Evolutionary conservation across 768 basidiomycete genomes (phyloP).

Genomic region (Mycena vitilis): DNA sequence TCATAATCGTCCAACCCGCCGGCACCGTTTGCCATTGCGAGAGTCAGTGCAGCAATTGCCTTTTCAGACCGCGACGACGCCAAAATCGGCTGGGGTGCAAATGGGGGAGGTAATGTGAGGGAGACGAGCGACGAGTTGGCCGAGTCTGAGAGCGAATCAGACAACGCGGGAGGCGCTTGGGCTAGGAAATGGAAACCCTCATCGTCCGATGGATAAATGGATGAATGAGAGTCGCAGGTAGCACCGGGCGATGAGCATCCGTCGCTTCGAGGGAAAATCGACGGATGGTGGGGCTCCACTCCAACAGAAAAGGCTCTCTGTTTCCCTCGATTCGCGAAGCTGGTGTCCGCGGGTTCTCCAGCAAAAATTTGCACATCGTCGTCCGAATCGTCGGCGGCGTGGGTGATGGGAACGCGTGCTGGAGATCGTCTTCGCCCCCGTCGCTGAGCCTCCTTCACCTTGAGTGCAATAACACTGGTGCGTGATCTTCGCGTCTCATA

Average conservation of each 20-base stretch:
- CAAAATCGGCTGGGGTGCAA: slow-evolving; percentile 35
- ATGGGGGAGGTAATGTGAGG: slow-evolving; percentile 43
- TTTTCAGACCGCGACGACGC: slow-evolving; percentile 65
- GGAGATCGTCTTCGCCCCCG: slow-evolving; percentile 55
- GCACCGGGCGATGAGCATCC: slow-evolving; percentile 47
- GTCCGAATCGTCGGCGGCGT: slow-evolving; percentile 34
- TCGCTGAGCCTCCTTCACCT: slow-evolving; percentile 53
- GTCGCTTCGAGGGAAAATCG: slow-evolving; percentile 34
- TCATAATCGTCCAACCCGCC: slow-evolving; percentile 69
- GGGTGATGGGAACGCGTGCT: slow-evolving; percentile 37
- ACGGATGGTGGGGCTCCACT: slow-evolving; percentile 45
- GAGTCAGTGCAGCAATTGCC: slow-evolving; percentile 66
- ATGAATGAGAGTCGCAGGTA: slow-evolving; percentile 42
- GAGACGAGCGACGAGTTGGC: slow-evolving; percentile 54
- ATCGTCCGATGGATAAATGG: slow-evolving; percentile 49
- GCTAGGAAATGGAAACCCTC: slow-evolving; percentile 39
- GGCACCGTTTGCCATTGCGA: slow-evolving; percentile 75
- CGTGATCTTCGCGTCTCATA: slow-evolving; percentile 68
- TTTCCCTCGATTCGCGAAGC: slow-evolving; percentile 46
- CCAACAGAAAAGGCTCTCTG: slow-evolving; percentile 57
- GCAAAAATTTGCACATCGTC: slow-evolving; percentile 68
- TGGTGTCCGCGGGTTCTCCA: slow-evolving; percentile 47
- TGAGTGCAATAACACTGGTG: slow-evolving; percentile 47
- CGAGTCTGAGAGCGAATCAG: slow-evolving; percentile 51
- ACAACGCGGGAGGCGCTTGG: slow-evolving; percentile 47